Evolutionary conservation across 768 basidiomycete genomes (phyloP).

Genomic region (Holtermannia corniformis): DNA sequence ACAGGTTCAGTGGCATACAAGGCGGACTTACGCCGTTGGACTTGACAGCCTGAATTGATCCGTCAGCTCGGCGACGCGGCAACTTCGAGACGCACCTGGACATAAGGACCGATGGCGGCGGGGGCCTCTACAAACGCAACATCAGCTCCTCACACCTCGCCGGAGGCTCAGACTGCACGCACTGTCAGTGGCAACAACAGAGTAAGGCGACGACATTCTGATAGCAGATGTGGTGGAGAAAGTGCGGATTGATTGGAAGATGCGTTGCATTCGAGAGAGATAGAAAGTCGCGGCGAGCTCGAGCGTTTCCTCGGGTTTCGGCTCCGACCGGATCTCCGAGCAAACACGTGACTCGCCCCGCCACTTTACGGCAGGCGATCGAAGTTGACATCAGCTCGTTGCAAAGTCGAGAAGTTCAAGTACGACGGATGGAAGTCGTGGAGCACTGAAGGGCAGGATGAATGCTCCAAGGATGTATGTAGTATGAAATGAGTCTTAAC

Average conservation of each 20-base stretch:
- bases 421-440: too few species aligned
- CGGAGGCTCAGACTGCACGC: conserved; percentile 8
- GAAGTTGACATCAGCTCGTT: too few species aligned
- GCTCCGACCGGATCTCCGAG: too few species aligned
- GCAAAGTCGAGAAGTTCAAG: too few species aligned
- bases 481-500: not conserved
- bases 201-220: conserved; percentile 35
- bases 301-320: too few species aligned
- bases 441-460: not conserved
- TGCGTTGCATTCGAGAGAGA: too few species aligned
- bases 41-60: conserved; percentile 59
- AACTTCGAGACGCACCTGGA: conserved; percentile 25
- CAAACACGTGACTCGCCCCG: too few species aligned
- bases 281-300: too few species aligned
- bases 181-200: conserved; percentile 39
- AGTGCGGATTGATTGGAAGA: not conserved
- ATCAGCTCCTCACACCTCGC: not conserved
- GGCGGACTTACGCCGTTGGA: conserved; percentile 50
- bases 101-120: conserved; percentile 53
- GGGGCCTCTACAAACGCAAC: conserved; percentile 33
- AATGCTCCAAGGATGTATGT: not conserved
- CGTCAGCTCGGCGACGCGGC: not conserved
- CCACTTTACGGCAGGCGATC: too few species aligned
- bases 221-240: conserved; percentile 1
- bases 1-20: not conserved